Evolutionary conservation across 441 rosid genomes (phyloP).

Genomic region (Pelargonium fulgidum): DNA sequence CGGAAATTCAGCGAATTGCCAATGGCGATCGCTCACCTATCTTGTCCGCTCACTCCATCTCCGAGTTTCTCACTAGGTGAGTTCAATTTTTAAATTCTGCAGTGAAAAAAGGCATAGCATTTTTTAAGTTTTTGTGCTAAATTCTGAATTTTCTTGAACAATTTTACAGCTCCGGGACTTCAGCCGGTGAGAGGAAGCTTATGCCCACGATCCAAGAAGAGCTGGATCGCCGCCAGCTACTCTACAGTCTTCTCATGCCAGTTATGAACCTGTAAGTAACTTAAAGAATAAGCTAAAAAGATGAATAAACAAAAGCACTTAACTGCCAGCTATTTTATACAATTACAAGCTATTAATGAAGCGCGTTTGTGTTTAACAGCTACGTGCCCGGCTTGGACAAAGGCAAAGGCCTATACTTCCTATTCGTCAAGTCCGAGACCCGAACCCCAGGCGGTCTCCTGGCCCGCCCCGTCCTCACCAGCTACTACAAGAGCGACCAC

Average conservation of each 20-base stretch:
- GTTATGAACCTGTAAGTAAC: slow-evolving; percentile 87
- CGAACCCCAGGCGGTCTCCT: slow-evolving; percentile 73
- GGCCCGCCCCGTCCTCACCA: slow-evolving; percentile 86
- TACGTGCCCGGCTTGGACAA: slow-evolving; percentile 76
- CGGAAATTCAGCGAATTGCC: slow-evolving; percentile 87
- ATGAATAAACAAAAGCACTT: slow-evolving; percentile 3
- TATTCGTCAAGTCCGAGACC: slow-evolving; percentile 84
- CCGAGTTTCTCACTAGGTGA: slow-evolving; percentile 89
- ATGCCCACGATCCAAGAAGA: slow-evolving; percentile 92
- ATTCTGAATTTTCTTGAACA: neutral
- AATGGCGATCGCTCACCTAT: slow-evolving; percentile 80
- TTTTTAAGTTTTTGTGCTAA: neutral
- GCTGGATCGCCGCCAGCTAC: slow-evolving; percentile 80
- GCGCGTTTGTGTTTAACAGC: slow-evolving; percentile 33
- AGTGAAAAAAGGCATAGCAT: neutral
- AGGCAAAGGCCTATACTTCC: slow-evolving; percentile 80
- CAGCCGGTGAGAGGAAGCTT: slow-evolving; percentile 91
- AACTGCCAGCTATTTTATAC: neutral
- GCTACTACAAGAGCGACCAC: slow-evolving; percentile 87
- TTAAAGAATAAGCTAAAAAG: neutral
- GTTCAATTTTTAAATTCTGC: neutral
- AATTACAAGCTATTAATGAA: slow-evolving; percentile 3
- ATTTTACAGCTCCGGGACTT: slow-evolving; percentile 73
- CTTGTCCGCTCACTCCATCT: slow-evolving; percentile 71
- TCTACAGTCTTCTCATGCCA: slow-evolving; percentile 90